Conservation (phyloP, 805 yeast species). For the Isabelozyma rhagii region DNA sequence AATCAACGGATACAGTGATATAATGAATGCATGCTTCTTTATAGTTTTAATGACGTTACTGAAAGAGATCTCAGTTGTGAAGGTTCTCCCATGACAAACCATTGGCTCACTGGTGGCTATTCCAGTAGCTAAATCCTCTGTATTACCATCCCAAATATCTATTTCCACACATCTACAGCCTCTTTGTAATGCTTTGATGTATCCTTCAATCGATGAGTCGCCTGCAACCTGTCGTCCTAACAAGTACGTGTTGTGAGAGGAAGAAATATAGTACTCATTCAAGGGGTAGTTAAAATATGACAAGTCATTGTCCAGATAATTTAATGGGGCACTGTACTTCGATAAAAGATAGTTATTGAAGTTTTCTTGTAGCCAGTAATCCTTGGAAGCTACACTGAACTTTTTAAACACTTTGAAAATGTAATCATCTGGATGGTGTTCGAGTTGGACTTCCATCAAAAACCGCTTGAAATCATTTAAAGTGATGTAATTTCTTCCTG, state of each 20-base stretch:
- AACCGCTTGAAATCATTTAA: slow-evolving; percentile 33
- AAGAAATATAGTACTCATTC: slow-evolving; percentile 83
- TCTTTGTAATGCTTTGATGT: slow-evolving; percentile 77
- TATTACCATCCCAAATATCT: slow-evolving; percentile 83
- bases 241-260: slow-evolving; percentile 92
- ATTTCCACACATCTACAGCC: slow-evolving; percentile 96
- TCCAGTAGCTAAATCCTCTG: slow-evolving; percentile 33
- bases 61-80: slow-evolving; percentile 72
- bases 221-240: slow-evolving; percentile 87
- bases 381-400: slow-evolving; percentile 17
- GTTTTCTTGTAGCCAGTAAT: slow-evolving; percentile 19
- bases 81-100: slow-evolving; percentile 85
- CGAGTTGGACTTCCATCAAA: slow-evolving; percentile 46
- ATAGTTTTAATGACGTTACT: slow-evolving; percentile 68
- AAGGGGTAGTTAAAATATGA: slow-evolving; percentile 51
- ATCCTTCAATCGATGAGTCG: slow-evolving; percentile 84
- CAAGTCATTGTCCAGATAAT: slow-evolving; percentile 5
- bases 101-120: slow-evolving; percentile 56
- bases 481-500: slow-evolving; percentile 15
- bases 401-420: slow-evolving; percentile 26
- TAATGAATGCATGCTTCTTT: slow-evolving; percentile 82
- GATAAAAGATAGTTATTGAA: slow-evolving; percentile 37
- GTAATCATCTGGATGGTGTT: slow-evolving; percentile 25
- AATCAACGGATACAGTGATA: slow-evolving; percentile 82
- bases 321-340: slow-evolving; percentile 18